Percentiles rank a stretch among this genome's conserved stretches.
These are phyloP conservation scores for Populus alba DNA, from an alignment of 345 rosid genomes.

Conservation along the genomic window DNA sequence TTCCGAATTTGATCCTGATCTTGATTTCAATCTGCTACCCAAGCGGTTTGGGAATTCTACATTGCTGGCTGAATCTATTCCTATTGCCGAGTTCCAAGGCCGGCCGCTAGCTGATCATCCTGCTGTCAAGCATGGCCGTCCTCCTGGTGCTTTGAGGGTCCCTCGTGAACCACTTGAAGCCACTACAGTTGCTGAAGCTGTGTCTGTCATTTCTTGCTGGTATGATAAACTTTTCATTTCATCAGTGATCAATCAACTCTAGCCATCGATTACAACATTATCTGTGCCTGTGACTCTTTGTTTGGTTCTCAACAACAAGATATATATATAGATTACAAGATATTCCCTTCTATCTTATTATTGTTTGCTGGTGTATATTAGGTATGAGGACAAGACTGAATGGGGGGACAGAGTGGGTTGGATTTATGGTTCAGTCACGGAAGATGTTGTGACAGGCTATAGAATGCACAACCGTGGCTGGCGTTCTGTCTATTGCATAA, in stretches of 20 bases:
- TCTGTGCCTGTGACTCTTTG: neutral
- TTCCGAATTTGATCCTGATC: conserved; percentile 73
- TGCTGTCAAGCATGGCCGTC: conserved; percentile 77
- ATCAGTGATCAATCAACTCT: neutral
- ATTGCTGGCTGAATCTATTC: conserved; percentile 80
- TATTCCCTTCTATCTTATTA: neutral
- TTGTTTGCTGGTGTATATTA: conserved; percentile 6
- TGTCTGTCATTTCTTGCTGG: conserved; percentile 96
- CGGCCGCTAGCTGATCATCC: conserved; percentile 93
- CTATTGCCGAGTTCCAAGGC: conserved; percentile 77
- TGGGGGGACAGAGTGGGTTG: conserved; percentile 98
- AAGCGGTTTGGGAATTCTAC: conserved; percentile 91
- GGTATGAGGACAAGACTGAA: conserved; percentile 96
- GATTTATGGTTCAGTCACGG: conserved; percentile 97
- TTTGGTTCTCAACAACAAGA: too few relatives aligned
- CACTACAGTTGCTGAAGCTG: conserved; percentile 78
- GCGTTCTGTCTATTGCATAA: conserved; percentile 87
- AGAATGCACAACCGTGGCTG: conserved; percentile 99
- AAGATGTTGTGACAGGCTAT: conserved; percentile 95
- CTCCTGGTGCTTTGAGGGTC: conserved; percentile 71
- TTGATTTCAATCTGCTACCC: conserved; percentile 74
- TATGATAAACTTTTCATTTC: conserved; percentile 8
- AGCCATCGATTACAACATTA: neutral
- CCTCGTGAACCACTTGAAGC: conserved; percentile 94
- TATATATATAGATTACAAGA: neutral